Conservation (phyloP, 2,329 filamentous ascomycete species). For the Stagonosporopsis cucurbitacearum region DNA sequence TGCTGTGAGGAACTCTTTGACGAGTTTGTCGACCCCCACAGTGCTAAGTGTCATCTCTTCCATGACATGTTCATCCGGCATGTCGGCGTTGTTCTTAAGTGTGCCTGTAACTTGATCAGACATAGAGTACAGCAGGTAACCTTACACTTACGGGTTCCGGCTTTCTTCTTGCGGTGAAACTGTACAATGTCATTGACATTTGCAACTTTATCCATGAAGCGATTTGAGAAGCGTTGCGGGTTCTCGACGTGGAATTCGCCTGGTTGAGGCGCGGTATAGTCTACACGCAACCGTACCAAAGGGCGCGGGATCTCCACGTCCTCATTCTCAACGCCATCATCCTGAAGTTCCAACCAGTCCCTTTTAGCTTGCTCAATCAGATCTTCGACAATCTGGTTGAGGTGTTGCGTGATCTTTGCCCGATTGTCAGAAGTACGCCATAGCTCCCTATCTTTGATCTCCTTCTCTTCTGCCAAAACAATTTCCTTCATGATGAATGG, state of each 20-base stretch:
- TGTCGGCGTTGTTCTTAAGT: constrained; percentile 60
- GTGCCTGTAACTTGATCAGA: constrained; percentile 36
- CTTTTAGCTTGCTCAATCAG: constrained; percentile 84
- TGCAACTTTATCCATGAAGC: constrained; percentile 87
- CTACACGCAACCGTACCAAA: constrained; percentile 86
- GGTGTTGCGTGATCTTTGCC: constrained; percentile 75
- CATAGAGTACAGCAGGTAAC: background rate
- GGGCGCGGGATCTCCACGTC: constrained; percentile 74
- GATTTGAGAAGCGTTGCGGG: constrained; percentile 92
- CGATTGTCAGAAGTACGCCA: constrained; percentile 85
- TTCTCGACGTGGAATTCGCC: constrained; percentile 91
- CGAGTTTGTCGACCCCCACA: constrained; percentile 86
- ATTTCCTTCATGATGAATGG: constrained; percentile 91
- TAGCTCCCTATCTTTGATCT: constrained; percentile 76
- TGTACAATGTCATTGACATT: constrained; percentile 94
- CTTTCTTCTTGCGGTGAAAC: constrained; percentile 88
- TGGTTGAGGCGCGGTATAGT: constrained; percentile 84
- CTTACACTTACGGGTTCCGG: constrained; percentile 40
- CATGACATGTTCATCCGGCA: constrained; percentile 69
- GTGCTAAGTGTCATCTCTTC: constrained; percentile 71
- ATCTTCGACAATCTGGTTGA: constrained; percentile 80
- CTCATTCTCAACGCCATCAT: constrained; percentile 57
- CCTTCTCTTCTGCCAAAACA: constrained; percentile 73
- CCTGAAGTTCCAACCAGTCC: constrained; percentile 81
- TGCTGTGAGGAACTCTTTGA: constrained; percentile 83